phyloP scores from a whole-genome alignment of 805 yeast species.

The Dipodascus albidus region DNA sequence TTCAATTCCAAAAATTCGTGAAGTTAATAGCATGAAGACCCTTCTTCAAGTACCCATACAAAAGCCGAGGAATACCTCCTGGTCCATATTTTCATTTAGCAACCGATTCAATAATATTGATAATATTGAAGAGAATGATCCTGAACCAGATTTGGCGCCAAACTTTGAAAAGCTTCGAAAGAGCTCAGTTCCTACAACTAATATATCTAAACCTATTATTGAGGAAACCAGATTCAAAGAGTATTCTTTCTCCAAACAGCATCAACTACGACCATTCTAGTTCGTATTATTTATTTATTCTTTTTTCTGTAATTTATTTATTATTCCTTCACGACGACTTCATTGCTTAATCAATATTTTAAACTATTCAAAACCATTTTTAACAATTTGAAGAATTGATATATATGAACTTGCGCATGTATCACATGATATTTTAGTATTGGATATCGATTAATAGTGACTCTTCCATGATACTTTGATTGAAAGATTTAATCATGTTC shows the following conservation, averaged over 20 bases:
- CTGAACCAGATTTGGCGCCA: background rate
- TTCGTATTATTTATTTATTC: background rate
- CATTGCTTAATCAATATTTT: too few relatives aligned
- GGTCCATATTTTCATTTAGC: background rate
- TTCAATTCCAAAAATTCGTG: background rate
- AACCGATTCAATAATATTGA: background rate
- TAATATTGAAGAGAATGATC: background rate
- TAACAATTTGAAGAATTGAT: too few relatives aligned
- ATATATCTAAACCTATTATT: background rate
- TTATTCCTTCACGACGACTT: too few relatives aligned
- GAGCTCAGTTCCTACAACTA: background rate
- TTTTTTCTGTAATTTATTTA: background rate
- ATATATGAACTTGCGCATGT: too few relatives aligned
- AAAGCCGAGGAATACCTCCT: background rate
- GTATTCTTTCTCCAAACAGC: background rate
- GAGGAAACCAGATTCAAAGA: background rate
- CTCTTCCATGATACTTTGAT: too few relatives aligned
- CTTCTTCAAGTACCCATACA: background rate
- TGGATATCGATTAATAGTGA: too few relatives aligned
- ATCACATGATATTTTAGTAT: too few relatives aligned
- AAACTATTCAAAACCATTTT: too few relatives aligned
- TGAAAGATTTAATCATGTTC: too few relatives aligned
- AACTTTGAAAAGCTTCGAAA: background rate
- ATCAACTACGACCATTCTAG: background rate
- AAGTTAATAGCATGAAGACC: background rate